These are phyloP conservation scores for Pseudocercospora fuligena DNA, from an alignment of 2,329 filamentous ascomycete genomes.

Conservation along the genomic window DNA sequence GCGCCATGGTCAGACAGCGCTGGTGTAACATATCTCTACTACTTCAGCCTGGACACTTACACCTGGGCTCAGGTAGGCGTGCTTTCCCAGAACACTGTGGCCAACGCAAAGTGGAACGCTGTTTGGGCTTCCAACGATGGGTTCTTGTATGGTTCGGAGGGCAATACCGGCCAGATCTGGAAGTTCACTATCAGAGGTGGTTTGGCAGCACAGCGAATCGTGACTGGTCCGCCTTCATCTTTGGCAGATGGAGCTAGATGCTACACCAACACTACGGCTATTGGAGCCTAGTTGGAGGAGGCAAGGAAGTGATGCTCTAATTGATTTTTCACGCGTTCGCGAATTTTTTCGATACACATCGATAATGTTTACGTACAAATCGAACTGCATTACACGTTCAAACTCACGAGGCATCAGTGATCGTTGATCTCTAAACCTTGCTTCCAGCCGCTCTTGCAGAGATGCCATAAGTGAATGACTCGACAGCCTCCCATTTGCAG, in stretches of 20 bases:
- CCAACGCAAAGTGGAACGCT: slow-evolving; percentile 17
- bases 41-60: slow-evolving; percentile 6
- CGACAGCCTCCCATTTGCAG: too few species aligned
- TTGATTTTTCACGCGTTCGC: neutral
- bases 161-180: slow-evolving; percentile 19
- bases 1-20: neutral
- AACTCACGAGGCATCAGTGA: too few species aligned
- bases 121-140: slow-evolving; percentile 15
- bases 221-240: neutral
- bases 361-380: neutral
- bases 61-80: slow-evolving; percentile 8
- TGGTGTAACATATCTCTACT: slow-evolving; percentile 11
- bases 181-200: slow-evolving; percentile 11
- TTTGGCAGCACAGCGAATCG: neutral
- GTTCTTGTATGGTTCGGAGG: slow-evolving; percentile 19
- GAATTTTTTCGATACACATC: neutral
- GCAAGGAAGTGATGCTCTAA: neutral
- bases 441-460: too few species aligned
- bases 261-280: slow-evolving; percentile 3
- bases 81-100: neutral
- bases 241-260: slow-evolving; percentile 21
- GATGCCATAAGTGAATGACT: too few species aligned
- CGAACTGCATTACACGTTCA: neutral
- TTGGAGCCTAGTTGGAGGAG: neutral
- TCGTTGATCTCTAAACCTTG: too few species aligned